phyloP scores from a whole-genome alignment of 2,329 filamentous ascomycete species.

The Parasarocladium wereldwijsianum region DNA sequence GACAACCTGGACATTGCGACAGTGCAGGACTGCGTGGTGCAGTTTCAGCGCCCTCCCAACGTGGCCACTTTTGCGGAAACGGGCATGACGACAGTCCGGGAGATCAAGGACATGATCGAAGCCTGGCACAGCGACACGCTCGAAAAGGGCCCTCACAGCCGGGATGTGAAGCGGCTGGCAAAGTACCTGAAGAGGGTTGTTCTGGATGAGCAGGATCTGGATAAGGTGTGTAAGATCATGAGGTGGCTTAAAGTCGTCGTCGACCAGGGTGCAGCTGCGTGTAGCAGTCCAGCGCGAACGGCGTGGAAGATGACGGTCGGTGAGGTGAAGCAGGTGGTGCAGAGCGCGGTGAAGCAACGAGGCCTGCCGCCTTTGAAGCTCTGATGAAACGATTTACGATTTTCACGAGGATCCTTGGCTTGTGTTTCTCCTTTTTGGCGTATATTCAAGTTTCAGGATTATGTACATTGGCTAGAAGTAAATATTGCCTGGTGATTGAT shows the following conservation, averaged over 20 bases:
- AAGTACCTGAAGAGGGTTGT: conserved; percentile 62
- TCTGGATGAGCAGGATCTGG: conserved; percentile 59
- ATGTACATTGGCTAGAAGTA: too few species aligned
- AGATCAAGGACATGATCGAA: conserved; percentile 60
- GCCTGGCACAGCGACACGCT: conserved; percentile 64
- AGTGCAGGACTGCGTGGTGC: conserved; percentile 20
- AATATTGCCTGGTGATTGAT: too few species aligned
- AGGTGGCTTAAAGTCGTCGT: conserved; percentile 51
- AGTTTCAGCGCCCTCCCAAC: conserved; percentile 29
- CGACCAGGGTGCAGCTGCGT: conserved; percentile 28
- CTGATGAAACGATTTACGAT: conserved; percentile 11
- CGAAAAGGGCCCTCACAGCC: conserved; percentile 59
- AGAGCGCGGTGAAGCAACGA: conserved; percentile 37
- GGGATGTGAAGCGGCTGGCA: conserved; percentile 63
- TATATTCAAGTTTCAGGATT: too few species aligned
- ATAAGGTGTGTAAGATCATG: conserved; percentile 55
- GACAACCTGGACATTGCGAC: conserved; percentile 11
- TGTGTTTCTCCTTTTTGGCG: too few species aligned
- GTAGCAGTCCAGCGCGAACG: conserved; percentile 20
- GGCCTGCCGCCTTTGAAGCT: conserved; percentile 42
- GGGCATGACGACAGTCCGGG: conserved; percentile 26
- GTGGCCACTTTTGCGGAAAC: conserved; percentile 31
- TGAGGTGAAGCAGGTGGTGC: conserved; percentile 33
- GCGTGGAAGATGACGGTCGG: conserved; percentile 31
- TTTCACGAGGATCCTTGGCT: too few species aligned